Evolutionary conservation across 192 early-diverging fungal genomes (phyloP), one percentile per base, ranked within the genome.

Genomic region (Thoreauomyces humboldtii): DNA sequence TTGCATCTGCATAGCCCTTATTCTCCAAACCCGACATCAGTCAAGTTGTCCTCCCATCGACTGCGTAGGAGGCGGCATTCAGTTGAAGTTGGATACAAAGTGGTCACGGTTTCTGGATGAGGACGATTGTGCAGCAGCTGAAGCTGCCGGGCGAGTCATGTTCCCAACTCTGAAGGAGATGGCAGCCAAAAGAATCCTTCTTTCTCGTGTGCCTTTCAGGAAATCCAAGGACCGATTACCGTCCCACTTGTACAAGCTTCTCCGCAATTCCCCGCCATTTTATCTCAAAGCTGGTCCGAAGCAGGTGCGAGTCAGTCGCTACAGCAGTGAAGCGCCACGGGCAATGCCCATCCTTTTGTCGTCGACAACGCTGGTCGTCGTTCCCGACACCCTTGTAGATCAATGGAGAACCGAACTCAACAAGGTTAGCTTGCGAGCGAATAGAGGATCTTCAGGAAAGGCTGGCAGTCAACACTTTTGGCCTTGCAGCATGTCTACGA

Each of bases 361-460:
- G 21, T 78, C 65, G 38, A 62, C 84, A 19, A 91, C 91, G 0
- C 75, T 93, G 5, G 81, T 91, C 9, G 82, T 91, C 42, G 87
- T 90, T n/a, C 89, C 89, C 2, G 89, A 90, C 65, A 87, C 86
- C 42, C 63, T 93, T 7, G 61, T 88, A 4, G 85, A 81, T 12
- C 91, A 93, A 60, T 93, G 91, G 91, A 69, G 70, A 14, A 77
- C 72, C n/a, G 89, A 93, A 72, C 78, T 91, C 25, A 88, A 89
- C 73, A 90, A 89, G 70, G 64, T 66, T 7, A 14, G 32, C 38
- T n/a, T n/a, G n/a, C n/a, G n/a, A n/a, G n/a, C n/a, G n/a, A n/a
- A n/a, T n/a, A n/a, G n/a, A n/a, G 38, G 38, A 41, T 41, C 38
- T 55, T 67, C 7, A n/a, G n/a, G n/a, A n/a, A n/a, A n/a, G n/a